phyloP scores from a whole-genome alignment of 345 rosid genomes.

The Arabis alpina region DNA sequence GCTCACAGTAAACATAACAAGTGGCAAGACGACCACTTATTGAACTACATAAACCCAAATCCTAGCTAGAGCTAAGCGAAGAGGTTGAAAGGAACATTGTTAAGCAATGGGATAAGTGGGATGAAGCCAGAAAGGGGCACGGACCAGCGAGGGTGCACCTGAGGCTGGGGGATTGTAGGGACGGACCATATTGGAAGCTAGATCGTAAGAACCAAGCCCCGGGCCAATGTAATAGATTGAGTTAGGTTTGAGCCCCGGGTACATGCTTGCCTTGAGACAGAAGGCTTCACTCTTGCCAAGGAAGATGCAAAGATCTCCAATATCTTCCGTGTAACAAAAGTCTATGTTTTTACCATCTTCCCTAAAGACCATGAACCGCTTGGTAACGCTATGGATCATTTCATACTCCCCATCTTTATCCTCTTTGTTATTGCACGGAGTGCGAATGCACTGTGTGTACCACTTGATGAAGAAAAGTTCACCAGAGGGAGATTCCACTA shows the following conservation, averaged over 20 bases:
- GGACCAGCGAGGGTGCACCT: background rate
- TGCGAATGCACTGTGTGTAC: background rate
- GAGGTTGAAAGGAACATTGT: background rate
- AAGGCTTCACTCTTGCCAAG: conserved; percentile 29
- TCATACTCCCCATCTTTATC: too few species aligned
- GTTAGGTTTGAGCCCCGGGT: conserved; percentile 30
- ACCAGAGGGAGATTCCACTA: conserved; percentile 29
- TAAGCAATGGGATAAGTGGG: conserved; percentile 13
- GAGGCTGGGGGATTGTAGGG: background rate
- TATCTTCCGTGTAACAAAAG: conserved; percentile 35
- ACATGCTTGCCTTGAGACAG: conserved; percentile 24
- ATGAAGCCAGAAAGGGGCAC: conserved; percentile 15
- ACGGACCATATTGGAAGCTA: background rate
- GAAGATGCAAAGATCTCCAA: conserved; percentile 36
- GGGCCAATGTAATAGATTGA: conserved; percentile 28
- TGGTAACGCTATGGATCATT: too few species aligned
- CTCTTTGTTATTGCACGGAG: background rate
- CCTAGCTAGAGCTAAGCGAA: background rate
- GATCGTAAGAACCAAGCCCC: conserved; percentile 5
- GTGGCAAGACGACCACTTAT: background rate
- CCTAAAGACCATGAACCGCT: conserved; percentile 29
- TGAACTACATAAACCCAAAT: background rate
- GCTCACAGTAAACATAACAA: background rate
- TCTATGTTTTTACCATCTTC: conserved; percentile 14
- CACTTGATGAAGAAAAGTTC: conserved; percentile 28